phyloP scores from a whole-genome alignment of 2,329 filamentous ascomycete species.

The Dendrostoma leiphaemia region DNA sequence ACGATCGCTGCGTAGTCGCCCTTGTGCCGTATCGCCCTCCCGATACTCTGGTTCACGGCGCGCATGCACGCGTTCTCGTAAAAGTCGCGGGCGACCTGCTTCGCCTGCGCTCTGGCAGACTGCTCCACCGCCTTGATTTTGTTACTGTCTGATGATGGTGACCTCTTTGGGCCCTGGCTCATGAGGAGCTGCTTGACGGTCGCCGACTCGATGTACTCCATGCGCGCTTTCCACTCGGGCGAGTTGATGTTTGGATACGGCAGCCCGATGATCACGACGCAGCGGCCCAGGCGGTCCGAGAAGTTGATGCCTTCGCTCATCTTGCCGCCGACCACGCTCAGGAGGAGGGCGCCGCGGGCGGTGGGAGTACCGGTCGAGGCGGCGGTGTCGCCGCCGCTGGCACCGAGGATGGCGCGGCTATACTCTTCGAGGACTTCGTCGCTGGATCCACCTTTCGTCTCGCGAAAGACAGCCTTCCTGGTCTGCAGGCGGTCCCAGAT shows the following conservation, averaged over 20 bases:
- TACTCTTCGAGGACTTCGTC: conserved; percentile 77
- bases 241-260: conserved; percentile 90
- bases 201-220: conserved; percentile 76
- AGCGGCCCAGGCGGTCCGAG: conserved; percentile 83
- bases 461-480: conserved; percentile 63
- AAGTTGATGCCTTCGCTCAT: conserved; percentile 99
- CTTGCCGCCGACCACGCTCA: conserved; percentile 91
- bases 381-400: background rate
- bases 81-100: conserved; percentile 69
- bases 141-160: conserved; percentile 15
- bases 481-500: conserved; percentile 58
- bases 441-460: conserved; percentile 52
- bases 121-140: too few species aligned
- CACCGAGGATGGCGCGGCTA: conserved; percentile 59
- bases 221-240: conserved; percentile 89
- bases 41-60: conserved; percentile 95
- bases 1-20: conserved; percentile 90
- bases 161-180: background rate
- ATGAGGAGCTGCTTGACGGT: conserved; percentile 35
- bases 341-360: conserved; percentile 69
- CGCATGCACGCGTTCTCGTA: conserved; percentile 97
- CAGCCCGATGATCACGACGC: conserved; percentile 86
- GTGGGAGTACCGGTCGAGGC: too few species aligned
- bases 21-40: conserved; percentile 83
- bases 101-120: conserved; percentile 40